phyloP scores from a whole-genome alignment of 73 alveolate genomes.

The Uronychia binucleata region DNA sequence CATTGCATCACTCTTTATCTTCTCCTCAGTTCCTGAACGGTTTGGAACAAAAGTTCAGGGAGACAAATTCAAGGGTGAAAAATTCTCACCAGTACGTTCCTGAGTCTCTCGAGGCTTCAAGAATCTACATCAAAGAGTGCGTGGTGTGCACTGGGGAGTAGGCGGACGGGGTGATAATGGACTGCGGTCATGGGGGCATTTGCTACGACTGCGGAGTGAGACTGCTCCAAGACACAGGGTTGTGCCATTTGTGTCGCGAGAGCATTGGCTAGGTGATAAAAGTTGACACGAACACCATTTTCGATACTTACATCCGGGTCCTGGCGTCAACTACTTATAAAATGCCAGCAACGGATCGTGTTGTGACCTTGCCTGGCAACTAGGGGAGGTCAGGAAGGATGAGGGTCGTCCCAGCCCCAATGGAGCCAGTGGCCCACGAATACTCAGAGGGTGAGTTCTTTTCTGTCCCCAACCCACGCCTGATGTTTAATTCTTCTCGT shows the following conservation, averaged over 20 bases:
- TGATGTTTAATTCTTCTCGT: no score
- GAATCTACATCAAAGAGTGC: slow-evolving; percentile 31
- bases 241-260: slow-evolving; percentile 59
- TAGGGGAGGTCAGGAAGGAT: no score
- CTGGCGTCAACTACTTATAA: background rate
- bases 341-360: no score
- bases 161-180: slow-evolving; percentile 25
- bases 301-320: slow-evolving; percentile 41
- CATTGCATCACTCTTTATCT: background rate
- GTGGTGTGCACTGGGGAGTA: slow-evolving; percentile 32
- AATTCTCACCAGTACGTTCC: background rate
- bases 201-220: slow-evolving; percentile 24
- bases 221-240: slow-evolving; percentile 29
- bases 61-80: background rate
- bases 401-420: no score
- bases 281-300: slow-evolving; percentile 39
- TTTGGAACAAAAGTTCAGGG: background rate
- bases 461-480: no score
- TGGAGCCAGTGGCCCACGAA: no score
- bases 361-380: no score
- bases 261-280: slow-evolving; percentile 35
- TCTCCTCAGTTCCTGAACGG: no score
- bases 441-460: no score
- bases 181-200: slow-evolving; percentile 37
- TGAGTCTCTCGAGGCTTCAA: background rate